Base-by-base conservation (phyloP, 768 basidiomycete species). In the Phylloporus sp. region DNA sequence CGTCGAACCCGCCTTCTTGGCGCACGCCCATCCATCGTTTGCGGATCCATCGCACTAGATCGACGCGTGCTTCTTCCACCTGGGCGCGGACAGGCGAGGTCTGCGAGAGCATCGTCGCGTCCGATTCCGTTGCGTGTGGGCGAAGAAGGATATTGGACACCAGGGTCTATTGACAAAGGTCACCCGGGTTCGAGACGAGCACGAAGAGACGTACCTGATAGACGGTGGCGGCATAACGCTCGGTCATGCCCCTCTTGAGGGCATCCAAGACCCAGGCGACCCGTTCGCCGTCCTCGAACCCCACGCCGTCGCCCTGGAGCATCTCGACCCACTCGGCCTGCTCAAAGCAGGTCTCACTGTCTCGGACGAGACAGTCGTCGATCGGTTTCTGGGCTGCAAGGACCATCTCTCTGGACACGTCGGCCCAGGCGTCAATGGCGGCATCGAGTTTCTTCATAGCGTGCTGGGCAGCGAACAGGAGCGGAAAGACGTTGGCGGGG, bases 1-100 rank as follows among this genome's bases (percentile, higher is more conserved):
- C 61, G 41, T 86, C 83, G 56, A 97, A 95, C 0, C 88, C 90
- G n/a, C 80, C 79, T 41, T 82, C 81, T 39, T 84, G 80, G 11
- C 84, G 75, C 23, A 92, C 78, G 11, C 71, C 75, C 36, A 84
- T 59, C 91, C 90, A 96, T 5, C 86, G 78, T 48, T 82, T 81
- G 8, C 80, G 79, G 46, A 97, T 77, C 78, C 88, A 93, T 34
- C 71, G 53, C n/a, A 68, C 2, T 22, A 66, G 42, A 44, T 66
- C 65, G 5, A 66, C 46, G 9, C 75, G 77, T 4, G 86, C 75
- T 49, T 82, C 76, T 60, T 95, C 91, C 9, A 94, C 81, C 46
- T 81, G 79, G 0, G 78, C 70, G 8, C 87, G 79, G 18, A 89
- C 74, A 28, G 76, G 78, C 0, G 87, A 90, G 0, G 86, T 89